These are phyloP conservation scores for Xylaria intraflava DNA, from an alignment of 495 filamentous ascomycete species.

Conservation along the genomic window DNA sequence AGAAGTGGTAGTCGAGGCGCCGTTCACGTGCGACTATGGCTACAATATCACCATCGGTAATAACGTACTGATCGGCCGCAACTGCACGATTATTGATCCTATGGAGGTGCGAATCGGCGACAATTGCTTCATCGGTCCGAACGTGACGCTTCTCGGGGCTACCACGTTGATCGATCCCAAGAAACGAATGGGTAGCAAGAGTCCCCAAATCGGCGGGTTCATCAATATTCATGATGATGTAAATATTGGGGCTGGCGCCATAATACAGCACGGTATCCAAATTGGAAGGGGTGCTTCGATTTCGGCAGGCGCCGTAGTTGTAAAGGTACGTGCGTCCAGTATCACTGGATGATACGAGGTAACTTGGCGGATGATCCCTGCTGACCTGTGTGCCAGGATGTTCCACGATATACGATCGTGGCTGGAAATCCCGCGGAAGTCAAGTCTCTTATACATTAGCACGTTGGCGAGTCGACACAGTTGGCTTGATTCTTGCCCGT, in stretches of 20 bases:
- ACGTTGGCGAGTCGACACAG: no score
- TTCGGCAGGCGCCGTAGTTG: slow-evolving; percentile 82
- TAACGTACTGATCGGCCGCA: slow-evolving; percentile 76
- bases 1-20: slow-evolving; percentile 74
- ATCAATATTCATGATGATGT: slow-evolving; percentile 85
- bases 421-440: slow-evolving; percentile 58
- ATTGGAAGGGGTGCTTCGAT: slow-evolving; percentile 75
- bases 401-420: slow-evolving; percentile 55
- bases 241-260: slow-evolving; percentile 75
- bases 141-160: slow-evolving; percentile 78
- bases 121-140: slow-evolving; percentile 74
- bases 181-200: slow-evolving; percentile 65
- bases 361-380: background rate
- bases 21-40: slow-evolving; percentile 92
- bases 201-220: slow-evolving; percentile 61
- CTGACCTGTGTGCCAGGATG: slow-evolving; percentile 32
- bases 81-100: slow-evolving; percentile 83
- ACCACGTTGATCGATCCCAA: slow-evolving; percentile 71
- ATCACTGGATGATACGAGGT: background rate
- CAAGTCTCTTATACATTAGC: slow-evolving; percentile 38
- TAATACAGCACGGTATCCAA: slow-evolving; percentile 74
- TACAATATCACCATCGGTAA: slow-evolving; percentile 89
- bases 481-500: slow-evolving; percentile 2
- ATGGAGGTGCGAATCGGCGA: slow-evolving; percentile 66
- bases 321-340: slow-evolving; percentile 60